phyloP scores from a whole-genome alignment of 2,329 filamentous ascomycete genomes.

The Ophiocordyceps sinensis region DNA sequence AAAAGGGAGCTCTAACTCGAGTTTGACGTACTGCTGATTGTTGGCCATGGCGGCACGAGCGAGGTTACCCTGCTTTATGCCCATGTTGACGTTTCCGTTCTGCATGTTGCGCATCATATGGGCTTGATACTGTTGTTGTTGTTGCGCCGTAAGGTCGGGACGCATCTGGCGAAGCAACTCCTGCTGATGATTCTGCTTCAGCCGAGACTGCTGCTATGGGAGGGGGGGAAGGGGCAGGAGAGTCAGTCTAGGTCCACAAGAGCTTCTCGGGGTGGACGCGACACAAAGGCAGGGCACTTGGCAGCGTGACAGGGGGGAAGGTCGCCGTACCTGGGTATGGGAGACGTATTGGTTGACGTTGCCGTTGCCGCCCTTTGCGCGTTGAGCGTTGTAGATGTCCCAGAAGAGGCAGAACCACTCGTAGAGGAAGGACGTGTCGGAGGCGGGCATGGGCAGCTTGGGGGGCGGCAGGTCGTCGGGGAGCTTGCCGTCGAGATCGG shows the following conservation, averaged over 20 bases:
- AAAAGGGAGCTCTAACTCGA: neutral
- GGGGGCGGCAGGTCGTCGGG: conserved; percentile 70
- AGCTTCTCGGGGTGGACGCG: neutral
- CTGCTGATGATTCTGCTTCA: conserved; percentile 64
- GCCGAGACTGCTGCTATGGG: conserved; percentile 47
- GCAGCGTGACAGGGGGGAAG: neutral
- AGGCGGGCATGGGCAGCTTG: conserved; percentile 47
- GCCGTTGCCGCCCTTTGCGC: conserved; percentile 48
- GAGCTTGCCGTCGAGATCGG: conserved; percentile 58
- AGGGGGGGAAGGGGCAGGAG: neutral
- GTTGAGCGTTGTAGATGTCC: conserved; percentile 83
- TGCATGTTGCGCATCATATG: conserved; percentile 55
- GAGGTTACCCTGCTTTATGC: conserved; percentile 45
- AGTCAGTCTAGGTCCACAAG: conserved; percentile 1
- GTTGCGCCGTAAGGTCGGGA: conserved; percentile 41
- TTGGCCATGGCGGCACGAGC: conserved; percentile 68
- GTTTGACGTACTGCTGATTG: conserved; percentile 49
- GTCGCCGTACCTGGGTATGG: conserved; percentile 58
- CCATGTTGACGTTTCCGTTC: conserved; percentile 44
- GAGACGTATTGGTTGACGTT: conserved; percentile 62
- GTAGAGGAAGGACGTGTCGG: conserved; percentile 73
- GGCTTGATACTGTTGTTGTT: conserved; percentile 36
- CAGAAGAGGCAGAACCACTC: conserved; percentile 98
- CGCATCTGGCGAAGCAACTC: conserved; percentile 63
- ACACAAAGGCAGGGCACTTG: conserved; percentile 2